A percentile compares a stretch with the other conserved stretches of the same genome.
phyloP scores from a whole-genome alignment of 768 basidiomycete species.

The Termitomyces sp. region DNA sequence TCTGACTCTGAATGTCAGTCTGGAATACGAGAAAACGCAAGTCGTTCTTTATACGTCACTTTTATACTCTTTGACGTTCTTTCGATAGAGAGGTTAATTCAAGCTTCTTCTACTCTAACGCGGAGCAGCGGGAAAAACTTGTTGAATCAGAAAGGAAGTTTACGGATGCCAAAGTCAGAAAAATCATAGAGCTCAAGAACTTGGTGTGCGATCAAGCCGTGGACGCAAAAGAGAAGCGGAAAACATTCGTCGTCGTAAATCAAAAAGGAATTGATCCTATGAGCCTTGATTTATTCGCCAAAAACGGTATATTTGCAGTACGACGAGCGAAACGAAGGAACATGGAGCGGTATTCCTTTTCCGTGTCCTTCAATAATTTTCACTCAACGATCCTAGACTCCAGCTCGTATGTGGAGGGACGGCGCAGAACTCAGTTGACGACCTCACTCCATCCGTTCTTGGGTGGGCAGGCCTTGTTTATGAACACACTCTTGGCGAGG shows the following conservation, averaged over 20 bases:
- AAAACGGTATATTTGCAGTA: constrained; percentile 93
- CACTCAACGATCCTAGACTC: constrained; percentile 42
- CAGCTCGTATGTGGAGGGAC: constrained; percentile 93
- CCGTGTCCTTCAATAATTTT: constrained; percentile 1
- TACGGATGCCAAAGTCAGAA: constrained; percentile 90
- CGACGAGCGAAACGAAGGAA: constrained; percentile 96
- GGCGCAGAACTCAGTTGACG: constrained; percentile 97
- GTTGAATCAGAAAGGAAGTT: constrained; percentile 96
- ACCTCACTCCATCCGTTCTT: constrained; percentile 83
- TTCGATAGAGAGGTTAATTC: constrained; percentile 91
- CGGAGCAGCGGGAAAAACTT: constrained; percentile 97
- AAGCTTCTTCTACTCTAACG: constrained; percentile 97
- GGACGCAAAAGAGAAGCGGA: constrained; percentile 73
- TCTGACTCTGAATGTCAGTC: constrained; percentile 91
- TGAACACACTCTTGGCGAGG: constrained; percentile 98
- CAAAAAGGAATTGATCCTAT: constrained; percentile 99
- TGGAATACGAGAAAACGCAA: constrained; percentile 99
- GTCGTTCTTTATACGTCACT: constrained; percentile 25
- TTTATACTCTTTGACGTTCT: constrained; percentile 11
- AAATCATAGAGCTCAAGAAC: constrained; percentile 96
- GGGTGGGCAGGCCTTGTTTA: constrained; percentile 99
- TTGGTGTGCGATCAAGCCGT: constrained; percentile 92
- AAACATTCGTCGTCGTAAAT: constrained; percentile 92
- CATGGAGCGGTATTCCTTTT: constrained; percentile 80
- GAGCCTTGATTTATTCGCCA: constrained; percentile 91